These are phyloP conservation scores for Saccharomyces hybrid DNA, from an alignment of 1,139 yeast genomes.

Conservation along the genomic window DNA sequence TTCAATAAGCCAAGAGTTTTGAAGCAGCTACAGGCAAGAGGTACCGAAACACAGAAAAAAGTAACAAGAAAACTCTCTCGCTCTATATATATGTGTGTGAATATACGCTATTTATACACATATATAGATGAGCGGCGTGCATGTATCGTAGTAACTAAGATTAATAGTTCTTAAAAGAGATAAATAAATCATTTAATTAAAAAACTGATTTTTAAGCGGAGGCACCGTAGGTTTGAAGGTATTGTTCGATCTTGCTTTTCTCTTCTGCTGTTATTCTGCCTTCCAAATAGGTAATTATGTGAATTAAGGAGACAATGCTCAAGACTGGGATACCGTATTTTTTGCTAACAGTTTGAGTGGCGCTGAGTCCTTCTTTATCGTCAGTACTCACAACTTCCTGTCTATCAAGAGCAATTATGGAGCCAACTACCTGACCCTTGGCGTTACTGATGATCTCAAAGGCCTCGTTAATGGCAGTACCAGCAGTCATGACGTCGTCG, in stretches of 20 bases:
- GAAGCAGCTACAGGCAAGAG: neutral
- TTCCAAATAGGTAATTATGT: slow-evolving; percentile 58
- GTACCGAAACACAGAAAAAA: neutral
- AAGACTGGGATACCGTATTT: slow-evolving; percentile 74
- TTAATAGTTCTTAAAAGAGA: neutral
- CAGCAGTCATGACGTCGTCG: slow-evolving; percentile 98
- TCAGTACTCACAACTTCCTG: slow-evolving; percentile 69
- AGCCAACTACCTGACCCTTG: slow-evolving; percentile 70
- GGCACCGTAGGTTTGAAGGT: slow-evolving; percentile 41
- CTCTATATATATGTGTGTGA: neutral
- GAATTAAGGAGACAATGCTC: slow-evolving; percentile 68
- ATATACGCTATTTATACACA: neutral
- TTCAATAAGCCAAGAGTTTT: neutral
- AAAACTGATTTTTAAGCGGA: slow-evolving; percentile 3
- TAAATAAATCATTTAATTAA: neutral
- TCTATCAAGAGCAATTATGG: slow-evolving; percentile 88
- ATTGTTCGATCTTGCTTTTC: slow-evolving; percentile 48
- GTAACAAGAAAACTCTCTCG: neutral
- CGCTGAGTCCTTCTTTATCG: slow-evolving; percentile 42
- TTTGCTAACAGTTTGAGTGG: slow-evolving; percentile 71
- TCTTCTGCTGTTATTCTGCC: slow-evolving; percentile 49
- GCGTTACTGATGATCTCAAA: slow-evolving; percentile 66
- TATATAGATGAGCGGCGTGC: neutral
- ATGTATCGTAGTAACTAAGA: neutral
- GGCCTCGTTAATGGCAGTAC: slow-evolving; percentile 95